Evolutionary conservation across 352 stramenopile species (phyloP), one percentile per base, ranked within the genome.

Genomic region (Phytopythium helicoides): DNA sequence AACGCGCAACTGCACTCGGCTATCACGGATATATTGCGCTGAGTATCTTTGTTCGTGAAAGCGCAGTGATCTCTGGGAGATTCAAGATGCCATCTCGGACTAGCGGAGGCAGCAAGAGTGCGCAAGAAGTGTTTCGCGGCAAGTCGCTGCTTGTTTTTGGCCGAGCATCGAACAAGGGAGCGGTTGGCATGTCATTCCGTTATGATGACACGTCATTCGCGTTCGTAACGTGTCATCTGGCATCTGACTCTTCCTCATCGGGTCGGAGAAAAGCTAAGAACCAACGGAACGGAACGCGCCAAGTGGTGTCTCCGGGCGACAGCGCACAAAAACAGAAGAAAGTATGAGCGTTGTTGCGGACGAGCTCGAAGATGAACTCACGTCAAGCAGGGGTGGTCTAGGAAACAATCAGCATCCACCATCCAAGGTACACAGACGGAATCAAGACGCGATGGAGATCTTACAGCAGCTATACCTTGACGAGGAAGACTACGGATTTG

Each of bases 21-120:
- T 96, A 91, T 44, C 87, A 96, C 45, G 89, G 86, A 0, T 94
- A 89, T 58, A 96, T 97, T 49, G 87, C 85, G 0, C 59, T 95
- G 21, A 91, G 64, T 3, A 76, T 96, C 26, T 96, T 94, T 52
- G 86, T 94, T 12, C 62, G 76, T 21, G 65, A 83, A 48, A 79
- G 69, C 26, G 73, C 80, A 28, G 76, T 95, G 19, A 58, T 71
- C 9, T 59, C 79, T 8, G 80, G 78, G 1, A 71, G 74, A 14
- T 93, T 95, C 55, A 58, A 75, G 33, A 90, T 92, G 69, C 71
- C 83, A 25, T 64, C 75, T 11, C 64, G 67, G 36, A 58, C 83
- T 18, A 73, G 68, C 23, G 47, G 47, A 3, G 68, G 67, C 47
- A 82, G 64, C 47, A 88, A 88, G 47, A 74, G 76, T 39, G 65